Evolutionary conservation across 345 rosid genomes (phyloP).

Genomic region (Acer saccharum): DNA sequence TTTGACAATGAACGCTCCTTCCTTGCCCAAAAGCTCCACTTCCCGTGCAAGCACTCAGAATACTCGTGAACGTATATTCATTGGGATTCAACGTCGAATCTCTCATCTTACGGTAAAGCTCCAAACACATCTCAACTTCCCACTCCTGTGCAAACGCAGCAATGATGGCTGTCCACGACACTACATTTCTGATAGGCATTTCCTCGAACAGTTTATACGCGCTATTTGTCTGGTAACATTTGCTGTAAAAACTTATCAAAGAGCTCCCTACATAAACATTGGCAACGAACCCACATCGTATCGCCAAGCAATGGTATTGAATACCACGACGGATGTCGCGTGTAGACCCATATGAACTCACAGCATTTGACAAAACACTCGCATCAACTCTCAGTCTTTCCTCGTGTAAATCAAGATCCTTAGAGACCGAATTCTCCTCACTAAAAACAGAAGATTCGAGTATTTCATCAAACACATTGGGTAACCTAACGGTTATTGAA

Average conservation of each 20-base stretch:
- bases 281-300: slow-evolving; percentile 54
- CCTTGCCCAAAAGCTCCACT: slow-evolving; percentile 86
- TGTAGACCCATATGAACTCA: slow-evolving; percentile 57
- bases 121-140: slow-evolving; percentile 59
- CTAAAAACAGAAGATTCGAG: slow-evolving; percentile 14
- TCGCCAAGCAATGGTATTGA: slow-evolving; percentile 61
- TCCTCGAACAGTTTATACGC: slow-evolving; percentile 69
- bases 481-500: slow-evolving; percentile 18
- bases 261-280: slow-evolving; percentile 76
- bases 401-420: slow-evolving; percentile 10
- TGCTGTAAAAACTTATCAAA: slow-evolving; percentile 54
- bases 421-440: slow-evolving; percentile 19
- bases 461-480: slow-evolving; percentile 39
- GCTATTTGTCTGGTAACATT: slow-evolving; percentile 37
- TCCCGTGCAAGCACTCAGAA: slow-evolving; percentile 80
- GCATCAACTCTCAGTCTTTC: slow-evolving; percentile 36
- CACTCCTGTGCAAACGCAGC: slow-evolving; percentile 80
- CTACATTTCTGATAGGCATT: slow-evolving; percentile 83
- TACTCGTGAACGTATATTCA: slow-evolving; percentile 73
- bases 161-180: slow-evolving; percentile 83
- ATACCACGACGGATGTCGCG: slow-evolving; percentile 53
- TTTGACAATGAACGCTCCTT: slow-evolving; percentile 74
- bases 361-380: slow-evolving; percentile 51
- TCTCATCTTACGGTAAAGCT: slow-evolving; percentile 65
- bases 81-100: slow-evolving; percentile 56